Evolutionary conservation across 1,284 basidiomycete species (phyloP), one percentile per base, ranked within the genome.

Genomic region (Leccinum angustisporum): DNA sequence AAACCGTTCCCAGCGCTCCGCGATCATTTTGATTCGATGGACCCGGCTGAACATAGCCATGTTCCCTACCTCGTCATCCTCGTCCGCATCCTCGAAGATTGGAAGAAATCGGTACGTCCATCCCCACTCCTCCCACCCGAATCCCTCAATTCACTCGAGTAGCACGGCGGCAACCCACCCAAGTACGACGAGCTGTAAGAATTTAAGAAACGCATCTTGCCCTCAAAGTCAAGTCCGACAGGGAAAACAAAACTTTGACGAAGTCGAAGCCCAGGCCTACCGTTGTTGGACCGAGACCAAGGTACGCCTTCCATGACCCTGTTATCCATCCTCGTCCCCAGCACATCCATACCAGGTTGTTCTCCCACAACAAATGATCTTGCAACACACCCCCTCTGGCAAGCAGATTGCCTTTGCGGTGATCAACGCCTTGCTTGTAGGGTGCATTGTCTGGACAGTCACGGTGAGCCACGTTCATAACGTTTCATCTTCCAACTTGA

Each of bases 161-260:
- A 91, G 86, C 92, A 94, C 70, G 79, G 81, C 61, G 89, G 86
- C 16, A 74, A 77, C 7, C 77, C 84, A 5, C 95, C 94, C 1
- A 77, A 81, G 64, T 80, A 80, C 34, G 82, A 81, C 0, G 92
- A 97, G 68, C 89, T 92, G 68, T 82, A 88, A 63, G 86, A 84
- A 25, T 97, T 98, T 79, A 94, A 95, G 72, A 79, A 84, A 57
- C 64, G 63, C 10, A 79, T 96, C 59, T 75, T 77, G 78, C 75
- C 2, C 84, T 86, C 80, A 75, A 84, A 68, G 74, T 82, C 62
- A 93, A 94, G 68, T 70, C 78, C 0, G 97, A 99, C 74, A 93
- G 97, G 70, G 97, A 99, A 78, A 98, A 98, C 78, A 27, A 27
- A 27, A 27, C 27, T 95, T 95, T 27, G 96, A 98, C 7, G 95